Base-by-base conservation (phyloP, 495 filamentous ascomycete genomes). In the Penicillium turbatum region DNA sequence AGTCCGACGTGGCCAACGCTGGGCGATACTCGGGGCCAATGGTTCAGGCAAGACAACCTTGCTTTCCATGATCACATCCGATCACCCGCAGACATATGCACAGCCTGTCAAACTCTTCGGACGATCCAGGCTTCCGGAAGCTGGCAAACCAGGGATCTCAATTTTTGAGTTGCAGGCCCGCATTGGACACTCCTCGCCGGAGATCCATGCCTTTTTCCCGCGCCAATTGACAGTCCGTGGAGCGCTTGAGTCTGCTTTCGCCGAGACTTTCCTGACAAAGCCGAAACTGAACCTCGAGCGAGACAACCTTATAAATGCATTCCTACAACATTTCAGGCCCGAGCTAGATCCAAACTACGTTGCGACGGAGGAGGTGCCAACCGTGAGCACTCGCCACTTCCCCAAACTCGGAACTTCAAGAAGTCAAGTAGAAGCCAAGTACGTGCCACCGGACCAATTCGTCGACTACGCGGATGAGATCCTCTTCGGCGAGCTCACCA, bases 1-100 rank as follows among this genome's bases (percentile, higher is more conserved):
- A 11, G 83, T 97, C 11, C 81, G 85, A 21, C 82, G 83, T 34
- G 91, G 92, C 4, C 82, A 96, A 59, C 80, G 90, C 55, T 97
- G 91, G 90, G 92, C 86, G 0, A 77, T 97, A 36, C 88, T 97
- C 61, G 93, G 93, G 1, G 83, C 92, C 12, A 97, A 97, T 61
- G 93, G 85, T 47, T 76, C 73, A 10, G 75, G 75, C 43, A 98
- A 98, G 71, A 97, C 93, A 0, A 98, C 93, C 0, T 76, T 98
- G 44, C 79, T 96, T 13, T 93, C 91, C 2, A 75, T 98, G 12
- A 87, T 98, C 56, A 93, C 89, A 32, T 96, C 92, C 3, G 93
- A 98, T 64, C 93, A 98, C 56, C 93, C 93, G 0, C 91, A 96
- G 66, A 82, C 92, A 1, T 98, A 97, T 67, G 89, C 89, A 3